These are phyloP conservation scores for Aspergillus mulundensis DNA, from an alignment of 495 filamentous ascomycete genomes.

Conservation along the genomic window DNA sequence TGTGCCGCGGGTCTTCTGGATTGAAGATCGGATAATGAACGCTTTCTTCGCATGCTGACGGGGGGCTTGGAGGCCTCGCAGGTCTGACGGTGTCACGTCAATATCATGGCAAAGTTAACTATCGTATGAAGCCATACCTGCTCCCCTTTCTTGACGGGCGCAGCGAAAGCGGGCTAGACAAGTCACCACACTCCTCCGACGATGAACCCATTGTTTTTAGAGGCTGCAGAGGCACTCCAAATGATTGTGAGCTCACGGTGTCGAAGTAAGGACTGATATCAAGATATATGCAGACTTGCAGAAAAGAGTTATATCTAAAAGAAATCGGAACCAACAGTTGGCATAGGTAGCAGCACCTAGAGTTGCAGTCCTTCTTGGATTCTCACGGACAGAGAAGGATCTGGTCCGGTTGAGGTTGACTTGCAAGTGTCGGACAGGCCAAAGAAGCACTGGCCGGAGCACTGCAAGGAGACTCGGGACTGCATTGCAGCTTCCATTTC, in stretches of 20 bases:
- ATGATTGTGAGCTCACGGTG: too few relatives aligned
- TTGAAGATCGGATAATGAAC: slow-evolving; percentile 37
- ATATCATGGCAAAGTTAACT: too few relatives aligned
- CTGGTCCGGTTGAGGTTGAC: slow-evolving; percentile 3
- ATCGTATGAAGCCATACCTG: slow-evolving; percentile 12
- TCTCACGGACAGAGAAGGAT: not conserved
- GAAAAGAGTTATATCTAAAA: not conserved
- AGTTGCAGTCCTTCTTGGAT: not conserved
- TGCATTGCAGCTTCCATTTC: slow-evolving; percentile 12
- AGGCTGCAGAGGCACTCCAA: not conserved
- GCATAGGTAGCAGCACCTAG: not conserved
- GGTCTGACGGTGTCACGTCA: slow-evolving; percentile 1
- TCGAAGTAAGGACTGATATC: too few relatives aligned
- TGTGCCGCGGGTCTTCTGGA: slow-evolving; percentile 34
- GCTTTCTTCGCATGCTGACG: slow-evolving; percentile 30
- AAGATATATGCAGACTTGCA: not conserved
- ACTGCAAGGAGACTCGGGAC: slow-evolving; percentile 14
- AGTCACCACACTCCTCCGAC: slow-evolving; percentile 5
- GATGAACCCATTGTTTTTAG: slow-evolving; percentile 9
- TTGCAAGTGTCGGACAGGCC: slow-evolving; percentile 21
- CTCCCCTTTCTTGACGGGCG: slow-evolving; percentile 18
- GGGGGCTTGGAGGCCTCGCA: slow-evolving; percentile 8
- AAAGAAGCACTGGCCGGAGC: slow-evolving; percentile 6
- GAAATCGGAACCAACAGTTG: not conserved
- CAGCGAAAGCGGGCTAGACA: slow-evolving; percentile 20